Evolutionary conservation across 257 asterid genomes (phyloP), one percentile per base, ranked within the genome.

Genomic region (Haberlea rhodopensis): DNA sequence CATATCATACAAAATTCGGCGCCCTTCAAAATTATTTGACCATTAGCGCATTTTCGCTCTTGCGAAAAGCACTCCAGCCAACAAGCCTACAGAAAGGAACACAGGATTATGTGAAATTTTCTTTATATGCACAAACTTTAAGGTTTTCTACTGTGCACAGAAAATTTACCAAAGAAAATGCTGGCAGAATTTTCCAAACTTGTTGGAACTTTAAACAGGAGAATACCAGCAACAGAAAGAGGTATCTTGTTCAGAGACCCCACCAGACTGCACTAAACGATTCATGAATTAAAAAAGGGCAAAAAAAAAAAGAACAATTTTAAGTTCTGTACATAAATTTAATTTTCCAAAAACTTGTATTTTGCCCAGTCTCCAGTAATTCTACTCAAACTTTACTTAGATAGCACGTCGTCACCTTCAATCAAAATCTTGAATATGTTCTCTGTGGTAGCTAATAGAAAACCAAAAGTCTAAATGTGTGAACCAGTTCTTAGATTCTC

Each of bases 211-310:
- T 87, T 73, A 75, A 90, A 90, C 40, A 90, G 80, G 71, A 87
- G 71, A 65, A 90, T 90, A 34, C 97, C 97, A 54, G 89, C 89
- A 63, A 90, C 73, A 34, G 96, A 90, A 63, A 90, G 88, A 53
- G 97, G 97, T 67, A 90, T 87, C 81, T 90, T 87, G 79, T 90
- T 90, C 57, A 90, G 68, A 5, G 97, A 90, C 19, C 97, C 97
- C 18, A 90, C 95, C 6, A 90, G 95, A 82, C 96, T 90, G 89
- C 75, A 67, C 4, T 4, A 13, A 22, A 68, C 13, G 52, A 26
- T 15, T 32, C 27, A 54, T 4, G 32, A 29, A 20, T 68, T 31
- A 68, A 46, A 71, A 67, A 53, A 57, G 6, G 8, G 34, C 28
- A 10, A 54, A 22, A 4, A 54, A 11, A 26, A 60, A 40, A 15